Evolutionary conservation across 768 basidiomycete genomes (phyloP), one percentile per base, ranked within the genome.

Genomic region (Russula sp.): DNA sequence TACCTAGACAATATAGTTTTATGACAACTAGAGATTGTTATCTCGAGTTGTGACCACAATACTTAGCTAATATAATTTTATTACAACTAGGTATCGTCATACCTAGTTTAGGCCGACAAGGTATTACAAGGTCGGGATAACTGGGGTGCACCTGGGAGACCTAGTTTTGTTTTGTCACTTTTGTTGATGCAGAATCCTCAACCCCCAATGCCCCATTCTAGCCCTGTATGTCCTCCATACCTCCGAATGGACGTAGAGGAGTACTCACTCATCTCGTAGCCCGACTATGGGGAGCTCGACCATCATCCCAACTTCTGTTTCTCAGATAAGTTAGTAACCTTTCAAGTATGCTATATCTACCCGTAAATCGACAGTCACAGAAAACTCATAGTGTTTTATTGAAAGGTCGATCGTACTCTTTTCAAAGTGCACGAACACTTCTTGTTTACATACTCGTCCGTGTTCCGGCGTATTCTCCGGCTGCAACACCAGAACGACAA

Each of bases 341-440:
- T 47, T 37, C 16, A 42, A 32, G 60, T 61, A 22, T 37, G 47
- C 11, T 27, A 37, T 7, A 44, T 18, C 42, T 44, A 18, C 44
- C 34, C 11, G 3, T 27, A 3, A 59, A 50, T 44, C 5, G 42
- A 5, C 42, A 18, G 4, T 6, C 42, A 42, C 39, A 6, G n/a
- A 27, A 45, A 44, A 31, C 58, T 39, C 27, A 47, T 9, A 4
- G 22, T 18, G 20, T 20, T 20, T 37, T 35, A 20, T 47, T 60
- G 34, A 44, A 42, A 47, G 40, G 39, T 59, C 20, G 31, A 31
- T 8, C 1, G 6, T 27, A 35, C 44, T 39, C 47, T 16, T 20
- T 57, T 57, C 45, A 57, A 20, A 35, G 56, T 47, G 32, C 55
- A 56, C 44, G n/a, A 45, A 13, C 44, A 56, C 44, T 45, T 56